Percentiles rank a stretch among this genome's conserved stretches.
These are phyloP conservation scores for Acacia concinna DNA, from an alignment of 331 rosid species.

Conservation along the genomic window DNA sequence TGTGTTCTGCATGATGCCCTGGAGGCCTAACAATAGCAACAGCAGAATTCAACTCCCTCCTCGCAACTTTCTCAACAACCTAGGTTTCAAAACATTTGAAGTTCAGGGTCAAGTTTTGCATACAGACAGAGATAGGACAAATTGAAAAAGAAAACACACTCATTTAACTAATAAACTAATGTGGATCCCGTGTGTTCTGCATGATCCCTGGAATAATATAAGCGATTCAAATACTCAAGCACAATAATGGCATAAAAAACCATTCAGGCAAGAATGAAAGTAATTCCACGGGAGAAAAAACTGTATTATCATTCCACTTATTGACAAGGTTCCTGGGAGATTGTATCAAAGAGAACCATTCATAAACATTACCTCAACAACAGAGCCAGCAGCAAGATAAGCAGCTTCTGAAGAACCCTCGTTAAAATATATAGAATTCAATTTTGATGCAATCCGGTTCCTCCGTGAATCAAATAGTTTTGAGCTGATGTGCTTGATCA, in stretches of 20 bases:
- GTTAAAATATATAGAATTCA: conserved; percentile 74
- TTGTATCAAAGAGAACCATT: neutral
- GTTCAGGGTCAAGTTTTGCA: conserved; percentile 23
- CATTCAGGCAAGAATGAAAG: neutral
- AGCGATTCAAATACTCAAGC: neutral
- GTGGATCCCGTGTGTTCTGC: neutral
- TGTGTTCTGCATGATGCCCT: conserved; percentile 91
- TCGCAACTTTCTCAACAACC: conserved; percentile 77
- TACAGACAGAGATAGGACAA: neutral
- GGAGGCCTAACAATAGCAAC: conserved; percentile 95
- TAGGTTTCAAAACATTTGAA: conserved; percentile 34
- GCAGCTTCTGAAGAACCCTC: conserved; percentile 88
- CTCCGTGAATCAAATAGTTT: conserved; percentile 49
- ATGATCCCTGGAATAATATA: neutral
- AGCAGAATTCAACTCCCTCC: conserved; percentile 75
- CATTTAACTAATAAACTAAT: neutral
- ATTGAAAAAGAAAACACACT: neutral
- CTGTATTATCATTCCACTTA: neutral
- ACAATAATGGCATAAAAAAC: neutral
- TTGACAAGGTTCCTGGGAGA: neutral
- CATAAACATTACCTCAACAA: conserved; percentile 56
- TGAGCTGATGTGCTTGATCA: conserved; percentile 73
- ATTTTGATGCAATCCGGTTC: conserved; percentile 44
- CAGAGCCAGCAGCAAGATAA: conserved; percentile 89
- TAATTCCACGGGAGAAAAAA: neutral